Percentiles rank a stretch among this genome's conserved stretches.
Evolutionary conservation across 371 early-diverging fungal genomes (phyloP).

Genomic region (Batkoa obscura): DNA sequence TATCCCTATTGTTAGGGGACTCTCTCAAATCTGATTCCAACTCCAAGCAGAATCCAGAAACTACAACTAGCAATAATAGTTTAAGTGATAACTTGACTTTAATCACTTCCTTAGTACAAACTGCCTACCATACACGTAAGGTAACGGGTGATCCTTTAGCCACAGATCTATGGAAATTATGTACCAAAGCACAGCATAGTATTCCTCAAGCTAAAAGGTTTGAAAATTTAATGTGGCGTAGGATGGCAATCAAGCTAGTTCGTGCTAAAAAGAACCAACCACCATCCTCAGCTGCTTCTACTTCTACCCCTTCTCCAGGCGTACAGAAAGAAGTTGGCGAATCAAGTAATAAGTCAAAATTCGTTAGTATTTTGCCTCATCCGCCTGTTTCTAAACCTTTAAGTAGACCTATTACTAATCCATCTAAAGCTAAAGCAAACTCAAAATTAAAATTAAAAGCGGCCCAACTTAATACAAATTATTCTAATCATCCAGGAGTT

Average conservation of each 20-base stretch:
- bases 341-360: too few species aligned
- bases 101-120: slow-evolving; percentile 21
- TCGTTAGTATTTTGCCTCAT: too few species aligned
- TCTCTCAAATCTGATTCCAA: too few species aligned
- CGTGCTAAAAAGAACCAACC: slow-evolving; percentile 11
- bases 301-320: neutral
- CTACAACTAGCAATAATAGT: neutral
- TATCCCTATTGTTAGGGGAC: too few species aligned
- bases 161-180: slow-evolving; percentile 43
- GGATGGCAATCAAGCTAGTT: slow-evolving; percentile 38
- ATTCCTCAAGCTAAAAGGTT: slow-evolving; percentile 38
- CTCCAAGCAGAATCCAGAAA: neutral
- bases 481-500: too few species aligned
- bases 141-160: slow-evolving; percentile 31
- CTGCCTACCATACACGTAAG: slow-evolving; percentile 33
- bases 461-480: neutral
- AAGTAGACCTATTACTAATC: neutral
- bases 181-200: slow-evolving; percentile 39
- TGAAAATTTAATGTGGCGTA: slow-evolving; percentile 50
- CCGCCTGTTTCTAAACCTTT: too few species aligned
- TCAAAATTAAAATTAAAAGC: neutral
- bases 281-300: too few species aligned
- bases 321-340: neutral
- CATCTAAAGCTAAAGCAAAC: neutral
- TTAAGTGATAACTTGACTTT: neutral